Evolutionary conservation across 345 rosid species (phyloP).

Genomic region (Abelmoschus esculentus): DNA sequence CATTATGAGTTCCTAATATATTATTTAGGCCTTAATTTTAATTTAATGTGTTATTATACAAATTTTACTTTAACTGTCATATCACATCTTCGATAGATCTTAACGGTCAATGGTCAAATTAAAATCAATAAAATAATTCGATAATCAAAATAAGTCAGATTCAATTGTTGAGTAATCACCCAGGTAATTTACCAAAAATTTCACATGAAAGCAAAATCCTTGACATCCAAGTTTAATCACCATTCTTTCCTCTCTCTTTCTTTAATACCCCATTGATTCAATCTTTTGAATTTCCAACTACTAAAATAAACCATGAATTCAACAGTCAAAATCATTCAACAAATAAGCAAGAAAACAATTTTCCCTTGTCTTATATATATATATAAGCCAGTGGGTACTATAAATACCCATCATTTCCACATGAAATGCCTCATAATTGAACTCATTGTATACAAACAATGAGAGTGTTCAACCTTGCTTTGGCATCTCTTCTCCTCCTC

Average conservation of each 20-base stretch:
- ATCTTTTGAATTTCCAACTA: not conserved
- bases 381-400: not conserved
- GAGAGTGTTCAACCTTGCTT: slow-evolving; percentile 16
- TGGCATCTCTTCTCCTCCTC: slow-evolving; percentile 14
- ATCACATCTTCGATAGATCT: too few relatives aligned
- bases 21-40: too few relatives aligned
- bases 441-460: not conserved
- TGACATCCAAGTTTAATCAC: slow-evolving; percentile 1
- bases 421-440: not conserved
- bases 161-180: too few relatives aligned
- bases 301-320: slow-evolving; percentile 19
- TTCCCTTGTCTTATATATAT: not conserved
- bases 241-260: not conserved
- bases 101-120: too few relatives aligned
- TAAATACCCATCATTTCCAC: not conserved
- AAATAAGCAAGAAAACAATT: not conserved
- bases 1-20: too few relatives aligned
- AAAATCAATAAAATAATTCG: too few relatives aligned
- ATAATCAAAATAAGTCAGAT: too few relatives aligned
- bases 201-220: not conserved
- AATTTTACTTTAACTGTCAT: too few relatives aligned
- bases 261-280: slow-evolving; percentile 9
- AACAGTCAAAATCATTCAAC: slow-evolving; percentile 25
- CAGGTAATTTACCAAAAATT: not conserved
- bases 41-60: too few relatives aligned